Evolutionary conservation across 2,329 filamentous ascomycete genomes (phyloP), one percentile per base, ranked within the genome.

Genomic region (Dactylonectria macrodidyma): DNA sequence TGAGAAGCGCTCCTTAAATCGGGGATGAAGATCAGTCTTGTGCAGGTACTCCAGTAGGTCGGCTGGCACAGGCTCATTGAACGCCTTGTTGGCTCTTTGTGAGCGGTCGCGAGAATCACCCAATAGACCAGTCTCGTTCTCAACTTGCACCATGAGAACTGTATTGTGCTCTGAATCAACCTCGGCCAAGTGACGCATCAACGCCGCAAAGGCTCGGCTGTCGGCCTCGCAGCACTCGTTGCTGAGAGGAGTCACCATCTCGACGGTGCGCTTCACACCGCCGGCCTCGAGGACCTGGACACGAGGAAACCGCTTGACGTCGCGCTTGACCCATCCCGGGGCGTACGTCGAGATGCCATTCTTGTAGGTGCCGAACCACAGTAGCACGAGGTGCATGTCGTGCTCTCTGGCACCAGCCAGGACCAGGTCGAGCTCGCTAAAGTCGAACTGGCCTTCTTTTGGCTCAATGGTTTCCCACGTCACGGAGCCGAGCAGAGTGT

Each of bases 131-230:
- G 81, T 81, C 76, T 89, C 87, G 48, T 89, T 89, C 74, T 89
- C 84, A n/a, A 89, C 86, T 68, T 89, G 87, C 0, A 88, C 82
- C 87, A 88, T 88, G 2, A 89, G 69, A 0, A 89, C 86, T 0
- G 86, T 89, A 3, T 78, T 81, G 50, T 88, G 79, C 11, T 80
- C 73, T 1, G 76, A 76, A 52, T 88, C 86, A 5, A 88, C 72
- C 3, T 84, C 76, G 7, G 81, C 81, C 0, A 82, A 60, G 54
- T 82, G 77, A 1, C 50, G 60, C 70, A 81, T 78, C 7, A 82
- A 67, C 10, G 73, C 74, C 0, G 75, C 69, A 36, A 82, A 82
- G 0, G 80, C 80, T 4, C 66, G 68, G 0, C 74, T 70, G 55
- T 82, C 80, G 1, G 80, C 80, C 9, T 71, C 59, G 52, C 78